Percentiles rank a stretch among this genome's conserved stretches.
phyloP scores from a whole-genome alignment of 768 basidiomycete species.

The Agaricus sinodeliciosus region DNA sequence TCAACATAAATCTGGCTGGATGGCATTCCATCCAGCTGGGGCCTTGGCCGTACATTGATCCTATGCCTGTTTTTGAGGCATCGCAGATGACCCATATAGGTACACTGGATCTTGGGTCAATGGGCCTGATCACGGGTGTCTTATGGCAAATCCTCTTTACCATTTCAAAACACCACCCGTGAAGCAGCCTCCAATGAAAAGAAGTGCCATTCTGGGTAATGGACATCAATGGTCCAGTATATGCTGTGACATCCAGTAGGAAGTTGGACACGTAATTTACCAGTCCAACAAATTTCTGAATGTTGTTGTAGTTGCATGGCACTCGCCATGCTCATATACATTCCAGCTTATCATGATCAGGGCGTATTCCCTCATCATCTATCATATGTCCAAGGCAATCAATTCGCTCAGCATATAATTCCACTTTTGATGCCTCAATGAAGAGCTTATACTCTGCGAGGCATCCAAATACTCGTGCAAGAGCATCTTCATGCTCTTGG shows the following conservation, averaged over 20 bases:
- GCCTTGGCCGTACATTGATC: slow-evolving; percentile 24
- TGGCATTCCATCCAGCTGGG: slow-evolving; percentile 16
- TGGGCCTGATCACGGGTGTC: slow-evolving; percentile 17
- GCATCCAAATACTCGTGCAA: slow-evolving; percentile 19
- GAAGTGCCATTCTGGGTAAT: slow-evolving; percentile 20
- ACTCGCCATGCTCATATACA: slow-evolving; percentile 25
- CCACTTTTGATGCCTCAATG: slow-evolving; percentile 22
- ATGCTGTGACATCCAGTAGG: slow-evolving; percentile 27
- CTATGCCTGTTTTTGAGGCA: slow-evolving; percentile 19
- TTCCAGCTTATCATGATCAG: slow-evolving; percentile 28
- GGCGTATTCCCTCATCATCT: slow-evolving; percentile 29
- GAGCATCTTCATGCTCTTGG: slow-evolving; percentile 25
- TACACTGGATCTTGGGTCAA: slow-evolving; percentile 14
- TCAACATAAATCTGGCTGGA: slow-evolving; percentile 22
- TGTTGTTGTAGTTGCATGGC: slow-evolving; percentile 25
- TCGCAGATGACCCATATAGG: slow-evolving; percentile 23
- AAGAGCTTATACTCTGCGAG: slow-evolving; percentile 21
- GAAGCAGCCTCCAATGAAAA: slow-evolving; percentile 13
- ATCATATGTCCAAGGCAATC: slow-evolving; percentile 35
- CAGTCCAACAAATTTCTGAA: slow-evolving; percentile 33
- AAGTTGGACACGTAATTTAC: slow-evolving; percentile 31
- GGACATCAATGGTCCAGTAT: slow-evolving; percentile 22
- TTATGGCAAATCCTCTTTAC: slow-evolving; percentile 17
- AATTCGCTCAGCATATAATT: slow-evolving; percentile 22
- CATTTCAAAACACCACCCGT: not conserved